A percentile compares a stretch with the other conserved stretches of the same genome.
Conservation (phyloP, 306 rosid genomes). For the Cucurbita maxima region DNA sequence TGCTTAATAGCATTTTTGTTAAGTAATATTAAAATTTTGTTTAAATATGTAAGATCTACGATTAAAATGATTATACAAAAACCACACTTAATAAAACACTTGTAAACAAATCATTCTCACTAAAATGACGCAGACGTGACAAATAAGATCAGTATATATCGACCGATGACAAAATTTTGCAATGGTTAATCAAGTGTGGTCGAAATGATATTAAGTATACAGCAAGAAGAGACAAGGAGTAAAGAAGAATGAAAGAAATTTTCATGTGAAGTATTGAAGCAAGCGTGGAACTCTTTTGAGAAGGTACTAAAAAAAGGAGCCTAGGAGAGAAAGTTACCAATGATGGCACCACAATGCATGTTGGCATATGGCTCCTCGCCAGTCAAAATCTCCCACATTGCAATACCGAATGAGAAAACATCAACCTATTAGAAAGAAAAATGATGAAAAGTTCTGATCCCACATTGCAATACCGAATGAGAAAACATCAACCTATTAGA, state of each 20-base stretch:
- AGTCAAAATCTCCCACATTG: conserved; percentile 93
- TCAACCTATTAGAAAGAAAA: conserved; percentile 42
- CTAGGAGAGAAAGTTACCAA: conserved; percentile 23
- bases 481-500: conserved; percentile 65
- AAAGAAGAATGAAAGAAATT: not conserved
- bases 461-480: conserved; percentile 88
- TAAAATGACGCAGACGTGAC: not conserved
- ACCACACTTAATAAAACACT: not conserved
- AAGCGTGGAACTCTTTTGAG: not conserved
- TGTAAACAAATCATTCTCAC: not conserved
- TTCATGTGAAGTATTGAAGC: not conserved
- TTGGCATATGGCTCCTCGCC: conserved; percentile 91
- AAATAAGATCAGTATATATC: not conserved
- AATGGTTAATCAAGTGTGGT: not conserved
- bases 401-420: conserved; percentile 78
- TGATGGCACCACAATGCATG: conserved; percentile 93
- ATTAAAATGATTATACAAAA: not conserved
- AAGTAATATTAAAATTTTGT: too few relatives aligned
- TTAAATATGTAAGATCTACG: too few relatives aligned
- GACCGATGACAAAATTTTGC: not conserved
- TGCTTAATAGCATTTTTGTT: too few relatives aligned
- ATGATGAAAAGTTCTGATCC: conserved; percentile 32
- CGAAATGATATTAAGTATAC: not conserved
- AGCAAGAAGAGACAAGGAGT: not conserved
- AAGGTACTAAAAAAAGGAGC: not conserved